Conservation (phyloP, 2,329 filamentous ascomycete genomes). For the Ilyonectria destructans region DNA sequence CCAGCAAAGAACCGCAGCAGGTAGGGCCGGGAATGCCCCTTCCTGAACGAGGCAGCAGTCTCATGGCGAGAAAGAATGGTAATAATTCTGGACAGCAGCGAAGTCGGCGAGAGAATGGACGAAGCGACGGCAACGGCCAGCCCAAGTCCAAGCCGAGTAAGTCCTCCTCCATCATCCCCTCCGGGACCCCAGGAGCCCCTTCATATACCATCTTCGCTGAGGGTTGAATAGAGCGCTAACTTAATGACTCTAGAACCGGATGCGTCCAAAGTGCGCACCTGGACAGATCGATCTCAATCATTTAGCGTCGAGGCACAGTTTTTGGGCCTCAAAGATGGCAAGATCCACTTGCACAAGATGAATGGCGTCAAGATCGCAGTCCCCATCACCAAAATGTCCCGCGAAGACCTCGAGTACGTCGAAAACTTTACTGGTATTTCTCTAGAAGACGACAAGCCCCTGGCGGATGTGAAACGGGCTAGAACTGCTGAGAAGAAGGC, state of each 20-base stretch:
- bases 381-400: constrained; percentile 94
- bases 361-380: constrained; percentile 99
- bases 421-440: constrained; percentile 90
- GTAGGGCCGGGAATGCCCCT: constrained; percentile 85
- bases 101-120: constrained; percentile 78
- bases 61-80: constrained; percentile 77
- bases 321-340: constrained; percentile 92
- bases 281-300: constrained; percentile 95
- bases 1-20: constrained; percentile 71
- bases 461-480: constrained; percentile 84
- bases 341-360: constrained; percentile 97
- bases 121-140: constrained; percentile 68
- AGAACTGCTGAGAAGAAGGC: constrained; percentile 53
- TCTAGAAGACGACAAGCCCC: constrained; percentile 93
- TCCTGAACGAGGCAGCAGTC: constrained; percentile 85
- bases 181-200: neutral
- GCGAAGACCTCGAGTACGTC: constrained; percentile 95
- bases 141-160: constrained; percentile 80
- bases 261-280: constrained; percentile 85
- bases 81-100: constrained; percentile 81
- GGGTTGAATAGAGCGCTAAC: constrained; percentile 30
- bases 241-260: constrained; percentile 78
- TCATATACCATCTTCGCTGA: neutral
- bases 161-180: constrained; percentile 50
- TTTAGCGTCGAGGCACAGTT: constrained; percentile 99